These are phyloP conservation scores for Syzygium aromaticum DNA, from an alignment of 345 rosid species.

Conservation along the genomic window DNA sequence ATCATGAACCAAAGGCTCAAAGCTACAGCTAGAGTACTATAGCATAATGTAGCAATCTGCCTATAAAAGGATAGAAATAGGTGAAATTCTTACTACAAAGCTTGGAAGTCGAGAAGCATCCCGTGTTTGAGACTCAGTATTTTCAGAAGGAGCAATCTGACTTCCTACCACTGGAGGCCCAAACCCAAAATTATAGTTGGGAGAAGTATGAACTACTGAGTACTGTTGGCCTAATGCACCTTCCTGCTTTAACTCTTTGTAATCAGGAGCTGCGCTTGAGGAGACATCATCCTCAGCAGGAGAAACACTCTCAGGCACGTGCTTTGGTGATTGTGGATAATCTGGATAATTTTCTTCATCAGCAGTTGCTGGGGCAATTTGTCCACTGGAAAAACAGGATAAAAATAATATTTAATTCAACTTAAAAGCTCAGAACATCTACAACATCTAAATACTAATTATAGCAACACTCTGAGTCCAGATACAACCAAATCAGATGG, in stretches of 20 bases:
- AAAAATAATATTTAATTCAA: not conserved
- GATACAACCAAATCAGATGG: not conserved
- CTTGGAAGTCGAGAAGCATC: constrained; percentile 67
- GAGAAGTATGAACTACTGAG: constrained; percentile 48
- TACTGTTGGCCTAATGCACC: constrained; percentile 36
- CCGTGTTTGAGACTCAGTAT: constrained; percentile 65
- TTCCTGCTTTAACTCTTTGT: constrained; percentile 55
- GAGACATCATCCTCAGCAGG: constrained; percentile 44
- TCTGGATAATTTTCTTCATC: constrained; percentile 50
- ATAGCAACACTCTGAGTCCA: not conserved
- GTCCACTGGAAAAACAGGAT: constrained; percentile 34
- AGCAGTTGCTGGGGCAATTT: constrained; percentile 19
- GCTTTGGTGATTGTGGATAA: constrained; percentile 34
- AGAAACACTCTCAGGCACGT: constrained; percentile 36
- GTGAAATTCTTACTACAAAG: constrained; percentile 50
- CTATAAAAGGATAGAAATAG: not conserved
- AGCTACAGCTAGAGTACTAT: not conserved
- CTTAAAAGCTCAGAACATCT: not conserved
- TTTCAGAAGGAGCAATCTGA: constrained; percentile 61
- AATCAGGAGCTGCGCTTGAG: constrained; percentile 35
- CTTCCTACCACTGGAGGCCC: constrained; percentile 55
- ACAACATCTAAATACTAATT: not conserved
- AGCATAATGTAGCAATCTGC: not conserved
- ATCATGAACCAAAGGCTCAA: constrained; percentile 6
- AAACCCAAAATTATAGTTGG: constrained; percentile 50